Conservation (phyloP, 2,329 filamentous ascomycete genomes). For the Aspergillus hortae region DNA sequence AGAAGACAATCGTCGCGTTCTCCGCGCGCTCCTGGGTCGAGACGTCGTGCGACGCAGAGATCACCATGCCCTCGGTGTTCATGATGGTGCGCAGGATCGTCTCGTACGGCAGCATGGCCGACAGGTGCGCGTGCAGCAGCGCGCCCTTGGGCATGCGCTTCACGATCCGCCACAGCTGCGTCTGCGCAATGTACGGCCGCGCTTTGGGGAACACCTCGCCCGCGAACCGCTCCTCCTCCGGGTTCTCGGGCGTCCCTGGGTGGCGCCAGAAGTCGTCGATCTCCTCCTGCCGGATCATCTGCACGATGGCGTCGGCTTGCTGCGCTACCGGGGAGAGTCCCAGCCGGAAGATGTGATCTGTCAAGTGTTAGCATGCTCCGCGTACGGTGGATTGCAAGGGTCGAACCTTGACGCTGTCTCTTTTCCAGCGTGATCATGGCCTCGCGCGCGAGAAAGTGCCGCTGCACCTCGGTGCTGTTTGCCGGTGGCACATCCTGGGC, state of each 20-base stretch:
- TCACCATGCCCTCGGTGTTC: conserved; percentile 65
- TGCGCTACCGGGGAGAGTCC: conserved; percentile 68
- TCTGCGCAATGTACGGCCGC: conserved; percentile 77
- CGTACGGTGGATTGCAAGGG: no score
- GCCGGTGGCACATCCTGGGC: neutral
- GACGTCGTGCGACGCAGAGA: conserved; percentile 57
- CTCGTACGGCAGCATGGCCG: conserved; percentile 83
- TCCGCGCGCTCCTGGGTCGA: conserved; percentile 49
- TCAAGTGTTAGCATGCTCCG: conserved; percentile 23
- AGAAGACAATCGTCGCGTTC: conserved; percentile 58
- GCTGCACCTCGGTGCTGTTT: conserved; percentile 40
- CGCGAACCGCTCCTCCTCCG: conserved; percentile 41
- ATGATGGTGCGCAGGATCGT: conserved; percentile 70
- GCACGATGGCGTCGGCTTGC: conserved; percentile 59
- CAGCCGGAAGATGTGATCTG: conserved; percentile 22
- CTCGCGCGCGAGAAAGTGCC: conserved; percentile 70
- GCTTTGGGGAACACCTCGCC: conserved; percentile 91
- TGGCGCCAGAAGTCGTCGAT: conserved; percentile 18
- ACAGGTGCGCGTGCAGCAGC: conserved; percentile 69
- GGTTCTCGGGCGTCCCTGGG: conserved; percentile 6
- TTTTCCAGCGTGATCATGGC: conserved; percentile 75
- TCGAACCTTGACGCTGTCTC: conserved; percentile 67
- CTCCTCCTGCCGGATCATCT: conserved; percentile 31
- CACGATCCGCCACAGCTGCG: conserved; percentile 80
- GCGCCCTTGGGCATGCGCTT: conserved; percentile 78